These are phyloP conservation scores for Cercophora sp. DNA, from an alignment of 495 filamentous ascomycete genomes.

Conservation along the genomic window DNA sequence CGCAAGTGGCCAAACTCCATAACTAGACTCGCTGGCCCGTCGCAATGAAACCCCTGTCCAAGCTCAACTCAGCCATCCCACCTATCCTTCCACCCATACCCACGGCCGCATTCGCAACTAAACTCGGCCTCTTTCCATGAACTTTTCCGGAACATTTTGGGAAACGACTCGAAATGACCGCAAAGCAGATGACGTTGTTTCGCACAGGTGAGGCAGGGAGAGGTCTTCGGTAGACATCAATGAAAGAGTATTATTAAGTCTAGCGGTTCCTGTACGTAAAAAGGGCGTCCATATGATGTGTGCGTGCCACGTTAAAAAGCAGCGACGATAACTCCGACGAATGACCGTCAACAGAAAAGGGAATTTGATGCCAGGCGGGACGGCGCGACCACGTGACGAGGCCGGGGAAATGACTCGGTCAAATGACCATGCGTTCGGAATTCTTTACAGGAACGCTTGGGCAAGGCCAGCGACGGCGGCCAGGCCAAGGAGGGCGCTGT, in stretches of 20 bases:
- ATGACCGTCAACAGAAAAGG: constrained; percentile 18
- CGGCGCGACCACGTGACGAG: background rate
- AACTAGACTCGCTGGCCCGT: no score
- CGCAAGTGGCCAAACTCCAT: no score
- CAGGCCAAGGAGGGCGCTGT: constrained; percentile 37
- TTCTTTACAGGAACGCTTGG: constrained; percentile 27
- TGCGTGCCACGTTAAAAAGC: constrained; percentile 8
- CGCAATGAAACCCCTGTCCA: constrained; percentile 13
- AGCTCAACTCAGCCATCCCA: constrained; percentile 1
- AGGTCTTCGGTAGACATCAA: constrained; percentile 13
- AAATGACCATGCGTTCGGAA: background rate
- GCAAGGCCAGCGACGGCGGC: constrained; percentile 37
- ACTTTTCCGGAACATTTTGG: background rate
- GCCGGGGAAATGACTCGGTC: background rate
- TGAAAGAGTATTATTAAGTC: constrained; percentile 34
- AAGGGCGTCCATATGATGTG: constrained; percentile 21
- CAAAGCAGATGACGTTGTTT: background rate
- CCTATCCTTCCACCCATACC: background rate
- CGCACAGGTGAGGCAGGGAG: background rate
- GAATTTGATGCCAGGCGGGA: constrained; percentile 4
- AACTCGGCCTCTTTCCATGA: background rate
- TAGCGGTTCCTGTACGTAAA: constrained; percentile 28
- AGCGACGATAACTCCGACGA: constrained; percentile 19
- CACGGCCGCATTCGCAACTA: background rate
- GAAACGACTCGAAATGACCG: background rate